Evolutionary conservation across 306 rosid genomes (phyloP), one percentile per base, ranked within the genome.

Genomic region (Lablab purpureus): DNA sequence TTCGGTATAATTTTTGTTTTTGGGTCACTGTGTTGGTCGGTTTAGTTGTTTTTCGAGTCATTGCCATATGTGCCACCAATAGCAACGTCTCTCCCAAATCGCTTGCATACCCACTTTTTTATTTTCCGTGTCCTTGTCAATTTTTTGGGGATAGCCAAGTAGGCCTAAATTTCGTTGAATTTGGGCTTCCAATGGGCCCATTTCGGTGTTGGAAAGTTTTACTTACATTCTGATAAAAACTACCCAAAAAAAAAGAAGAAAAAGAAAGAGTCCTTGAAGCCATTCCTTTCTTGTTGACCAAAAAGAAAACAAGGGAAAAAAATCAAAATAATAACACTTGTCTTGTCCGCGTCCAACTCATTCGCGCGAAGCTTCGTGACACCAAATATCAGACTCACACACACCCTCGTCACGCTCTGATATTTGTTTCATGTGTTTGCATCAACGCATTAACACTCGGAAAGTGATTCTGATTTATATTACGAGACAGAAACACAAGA

Each of bases 121-220:
- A 0, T 64, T 54, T 41, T 34, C 17, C 13, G 14, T 7, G 64
- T 83, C 80, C 4, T 71, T 66, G 12, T 78, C 83, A 55, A 13
- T 11, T 56, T 65, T 83, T 54, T 4, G n/a, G 22, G 34, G 86
- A 83, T 58, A 49, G 83, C 37, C 36, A 73, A n/a, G 80, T 67
- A 14, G 40, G 7, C 86, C 86, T 78, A 83, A 83, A 10, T 67
- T 83, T 74, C 46, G 3, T 78, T 83, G 86, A 83, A 78, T 11
- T 83, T 83, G 68, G 83, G 80, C 83, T 83, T 80, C 78, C 0
- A 56, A 36, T 56, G 86, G 86, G 68, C 62, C 86, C 83, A 9
- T 67, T 25, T 78, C 67, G 22, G 51, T 78, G 86, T 83, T 78
- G 86, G 52, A 83, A 78, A 83, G 86, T 58, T 55, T 27, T 41